These are phyloP conservation scores for Lizonia empirigonia DNA, from an alignment of 2,329 filamentous ascomycete species.

Conservation along the genomic window DNA sequence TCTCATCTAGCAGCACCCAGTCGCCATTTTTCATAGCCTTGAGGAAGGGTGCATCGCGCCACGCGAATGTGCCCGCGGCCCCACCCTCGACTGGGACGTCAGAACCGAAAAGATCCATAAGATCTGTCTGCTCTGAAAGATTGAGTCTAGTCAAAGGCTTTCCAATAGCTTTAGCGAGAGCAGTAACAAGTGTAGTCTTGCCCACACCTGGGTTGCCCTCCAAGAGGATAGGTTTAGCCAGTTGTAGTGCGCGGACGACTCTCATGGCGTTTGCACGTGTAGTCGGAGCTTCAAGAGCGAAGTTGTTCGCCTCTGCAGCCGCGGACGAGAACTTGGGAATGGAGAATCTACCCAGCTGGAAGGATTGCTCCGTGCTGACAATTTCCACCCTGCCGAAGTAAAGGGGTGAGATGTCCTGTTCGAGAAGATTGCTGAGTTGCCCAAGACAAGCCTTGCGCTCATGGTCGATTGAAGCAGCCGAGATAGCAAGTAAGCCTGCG, in stretches of 20 bases:
- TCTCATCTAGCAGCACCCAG: slow-evolving; percentile 97
- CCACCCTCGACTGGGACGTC: slow-evolving; percentile 96
- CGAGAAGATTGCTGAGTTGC: slow-evolving; percentile 71
- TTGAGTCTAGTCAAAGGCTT: slow-evolving; percentile 91
- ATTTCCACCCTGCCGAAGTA: slow-evolving; percentile 71
- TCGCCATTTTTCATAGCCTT: slow-evolving; percentile 96
- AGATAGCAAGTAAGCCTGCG: slow-evolving; percentile 79
- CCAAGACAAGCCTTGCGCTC: slow-evolving; percentile 76
- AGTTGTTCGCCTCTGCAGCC: slow-evolving; percentile 60
- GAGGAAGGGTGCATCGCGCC: slow-evolving; percentile 93
- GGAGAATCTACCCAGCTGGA: slow-evolving; percentile 77
- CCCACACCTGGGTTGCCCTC: slow-evolving; percentile 98
- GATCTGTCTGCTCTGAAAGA: slow-evolving; percentile 93
- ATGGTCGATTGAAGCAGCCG: slow-evolving; percentile 69
- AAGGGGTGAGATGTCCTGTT: slow-evolving; percentile 64
- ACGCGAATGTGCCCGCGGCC: slow-evolving; percentile 86
- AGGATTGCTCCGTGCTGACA: slow-evolving; percentile 55
- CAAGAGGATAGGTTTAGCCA: slow-evolving; percentile 87
- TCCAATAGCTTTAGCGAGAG: slow-evolving; percentile 79
- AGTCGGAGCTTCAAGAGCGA: slow-evolving; percentile 87
- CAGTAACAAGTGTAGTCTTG: slow-evolving; percentile 91
- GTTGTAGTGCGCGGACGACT: slow-evolving; percentile 84
- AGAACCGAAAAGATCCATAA: slow-evolving; percentile 96
- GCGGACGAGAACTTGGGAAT: slow-evolving; percentile 60
- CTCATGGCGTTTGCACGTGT: slow-evolving; percentile 90